Percentiles rank a stretch among this genome's conserved stretches.
phyloP scores from a whole-genome alignment of 192 early-diverging fungal species.

The Borealophlyctis nickersoniae region DNA sequence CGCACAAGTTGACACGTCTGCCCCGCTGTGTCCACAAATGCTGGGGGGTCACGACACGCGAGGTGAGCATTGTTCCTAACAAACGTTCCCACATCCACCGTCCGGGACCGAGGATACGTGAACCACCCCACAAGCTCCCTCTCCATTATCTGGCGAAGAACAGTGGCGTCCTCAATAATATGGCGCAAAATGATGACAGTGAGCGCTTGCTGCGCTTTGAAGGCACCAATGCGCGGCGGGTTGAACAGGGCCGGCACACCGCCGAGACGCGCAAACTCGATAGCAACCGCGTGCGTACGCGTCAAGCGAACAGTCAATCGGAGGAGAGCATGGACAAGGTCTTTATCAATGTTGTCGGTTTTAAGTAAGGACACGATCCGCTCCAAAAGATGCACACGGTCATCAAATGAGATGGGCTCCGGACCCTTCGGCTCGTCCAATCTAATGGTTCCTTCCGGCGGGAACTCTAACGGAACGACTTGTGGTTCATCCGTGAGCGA shows the following conservation, averaged over 20 bases:
- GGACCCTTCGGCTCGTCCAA: conserved; percentile 3
- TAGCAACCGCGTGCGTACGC: conserved; percentile 57
- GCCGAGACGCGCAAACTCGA: conserved; percentile 65
- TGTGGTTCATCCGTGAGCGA: conserved; percentile 63
- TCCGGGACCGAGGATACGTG: conserved; percentile 57
- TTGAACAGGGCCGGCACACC: conserved; percentile 67
- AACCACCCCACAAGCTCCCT: conserved; percentile 75
- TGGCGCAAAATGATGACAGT: conserved; percentile 87
- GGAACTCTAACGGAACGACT: conserved; percentile 2
- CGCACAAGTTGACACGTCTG: conserved; percentile 63
- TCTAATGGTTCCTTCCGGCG: background rate
- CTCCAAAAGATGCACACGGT: conserved; percentile 19
- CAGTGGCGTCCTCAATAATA: conserved; percentile 68
- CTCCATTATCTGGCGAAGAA: conserved; percentile 68
- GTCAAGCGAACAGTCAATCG: conserved; percentile 82
- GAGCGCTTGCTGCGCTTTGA: conserved; percentile 76
- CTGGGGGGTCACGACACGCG: conserved; percentile 64
- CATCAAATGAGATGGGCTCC: conserved; percentile 14
- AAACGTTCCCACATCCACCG: conserved; percentile 66
- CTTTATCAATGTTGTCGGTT: conserved; percentile 38
- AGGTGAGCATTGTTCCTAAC: conserved; percentile 63
- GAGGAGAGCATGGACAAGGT: conserved; percentile 64
- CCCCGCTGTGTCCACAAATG: conserved; percentile 62
- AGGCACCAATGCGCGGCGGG: conserved; percentile 56
- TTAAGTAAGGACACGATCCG: conserved; percentile 31